Conservation (phyloP, 495 filamentous ascomycete species). For the Penicillium bialowiezense region DNA sequence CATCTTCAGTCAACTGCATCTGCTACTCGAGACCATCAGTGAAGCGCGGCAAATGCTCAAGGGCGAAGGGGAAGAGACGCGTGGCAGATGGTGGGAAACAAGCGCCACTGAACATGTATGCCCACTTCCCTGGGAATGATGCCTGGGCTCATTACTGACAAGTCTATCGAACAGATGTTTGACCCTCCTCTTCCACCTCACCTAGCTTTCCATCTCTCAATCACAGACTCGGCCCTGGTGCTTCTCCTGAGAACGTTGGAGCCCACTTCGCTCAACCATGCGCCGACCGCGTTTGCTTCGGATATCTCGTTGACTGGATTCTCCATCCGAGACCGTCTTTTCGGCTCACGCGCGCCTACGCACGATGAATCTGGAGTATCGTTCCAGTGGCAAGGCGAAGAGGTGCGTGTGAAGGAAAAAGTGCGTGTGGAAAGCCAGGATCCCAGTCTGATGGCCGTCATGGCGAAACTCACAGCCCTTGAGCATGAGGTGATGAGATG, state of each 20-base stretch:
- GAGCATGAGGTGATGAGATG: conserved; percentile 68
- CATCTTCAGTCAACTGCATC: conserved; percentile 73
- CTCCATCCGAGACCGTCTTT: conserved; percentile 55
- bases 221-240: conserved; percentile 74
- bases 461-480: conserved; percentile 81
- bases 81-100: conserved; percentile 57
- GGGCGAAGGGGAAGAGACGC: conserved; percentile 46
- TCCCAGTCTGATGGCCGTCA: conserved; percentile 80
- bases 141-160: neutral
- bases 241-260: conserved; percentile 80
- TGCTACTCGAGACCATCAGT: conserved; percentile 71
- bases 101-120: conserved; percentile 51
- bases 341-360: conserved; percentile 52
- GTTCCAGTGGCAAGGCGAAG: conserved; percentile 64
- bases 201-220: conserved; percentile 71
- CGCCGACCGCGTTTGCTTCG: conserved; percentile 57
- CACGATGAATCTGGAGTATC: conserved; percentile 80
- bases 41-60: conserved; percentile 59
- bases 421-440: conserved; percentile 88
- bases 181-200: conserved; percentile 56
- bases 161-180: conserved; percentile 37
- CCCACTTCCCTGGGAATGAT: neutral
- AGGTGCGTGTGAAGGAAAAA: conserved; percentile 86
- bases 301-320: conserved; percentile 54
- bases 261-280: conserved; percentile 53